phyloP scores from a whole-genome alignment of 1,139 yeast genomes.

The Wickerhamiella infanticola region DNA sequence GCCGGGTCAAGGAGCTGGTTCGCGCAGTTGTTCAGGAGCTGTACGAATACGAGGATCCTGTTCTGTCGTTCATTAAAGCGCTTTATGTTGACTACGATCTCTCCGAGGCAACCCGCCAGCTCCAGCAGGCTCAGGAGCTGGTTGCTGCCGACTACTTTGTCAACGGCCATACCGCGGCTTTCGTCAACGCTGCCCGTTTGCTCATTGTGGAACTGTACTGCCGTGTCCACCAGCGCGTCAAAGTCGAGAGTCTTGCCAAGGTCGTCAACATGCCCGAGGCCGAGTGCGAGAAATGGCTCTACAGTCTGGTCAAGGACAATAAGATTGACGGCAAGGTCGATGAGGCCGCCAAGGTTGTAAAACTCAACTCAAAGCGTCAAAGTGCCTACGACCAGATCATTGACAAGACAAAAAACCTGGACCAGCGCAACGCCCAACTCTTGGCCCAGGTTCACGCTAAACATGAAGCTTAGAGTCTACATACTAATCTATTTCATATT shows the following conservation, averaged over 20 bases:
- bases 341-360: slow-evolving; percentile 27
- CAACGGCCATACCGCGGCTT: slow-evolving; percentile 25
- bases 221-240: slow-evolving; percentile 37
- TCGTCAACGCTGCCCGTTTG: slow-evolving; percentile 34
- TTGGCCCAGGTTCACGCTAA: slow-evolving; percentile 24
- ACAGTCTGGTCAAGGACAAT: slow-evolving; percentile 33
- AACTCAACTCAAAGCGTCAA: slow-evolving; percentile 19
- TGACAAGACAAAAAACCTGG: slow-evolving; percentile 44
- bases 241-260: slow-evolving; percentile 29
- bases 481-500: no score
- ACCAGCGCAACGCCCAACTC: slow-evolving; percentile 41
- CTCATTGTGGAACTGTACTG: slow-evolving; percentile 38
- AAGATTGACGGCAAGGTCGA: slow-evolving; percentile 38
- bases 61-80: slow-evolving; percentile 38
- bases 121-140: slow-evolving; percentile 32
- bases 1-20: slow-evolving; percentile 40
- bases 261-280: slow-evolving; percentile 31
- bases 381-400: slow-evolving; percentile 38
- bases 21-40: slow-evolving; percentile 41
- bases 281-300: slow-evolving; percentile 37
- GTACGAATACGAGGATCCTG: slow-evolving; percentile 47
- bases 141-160: slow-evolving; percentile 39
- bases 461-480: slow-evolving; percentile 4
- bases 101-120: slow-evolving; percentile 33
- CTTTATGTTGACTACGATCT: slow-evolving; percentile 38